A percentile compares a stretch with the other conserved stretches of the same genome.
phyloP scores from a whole-genome alignment of 805 yeast genomes.

The Sugiyamaella lignohabitans region DNA sequence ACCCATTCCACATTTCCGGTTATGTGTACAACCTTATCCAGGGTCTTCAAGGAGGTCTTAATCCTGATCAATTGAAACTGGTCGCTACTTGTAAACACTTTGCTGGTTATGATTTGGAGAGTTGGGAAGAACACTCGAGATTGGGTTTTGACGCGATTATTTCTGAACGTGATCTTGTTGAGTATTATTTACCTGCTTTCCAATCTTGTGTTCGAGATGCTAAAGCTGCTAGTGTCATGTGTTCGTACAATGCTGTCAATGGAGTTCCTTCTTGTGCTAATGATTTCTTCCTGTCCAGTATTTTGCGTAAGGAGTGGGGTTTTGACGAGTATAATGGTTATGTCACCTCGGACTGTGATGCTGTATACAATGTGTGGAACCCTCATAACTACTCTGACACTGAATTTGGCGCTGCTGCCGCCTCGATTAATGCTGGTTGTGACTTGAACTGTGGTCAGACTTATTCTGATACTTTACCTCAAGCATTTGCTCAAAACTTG shows the following conservation, averaged over 20 bases:
- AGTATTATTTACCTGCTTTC: slow-evolving; percentile 13
- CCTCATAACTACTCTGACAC: slow-evolving; percentile 10
- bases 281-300: slow-evolving; percentile 8
- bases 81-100: slow-evolving; percentile 15
- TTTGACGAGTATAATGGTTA: slow-evolving; percentile 6
- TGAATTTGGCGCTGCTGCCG: slow-evolving; percentile 10
- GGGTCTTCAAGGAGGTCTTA: slow-evolving; percentile 13
- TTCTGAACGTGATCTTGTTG: slow-evolving; percentile 11
- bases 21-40: slow-evolving; percentile 9
- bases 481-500: slow-evolving; percentile 7
- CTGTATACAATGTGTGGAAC: slow-evolving; percentile 10
- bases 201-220: slow-evolving; percentile 12
- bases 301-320: slow-evolving; percentile 10
- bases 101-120: slow-evolving; percentile 14
- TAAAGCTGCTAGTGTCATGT: slow-evolving; percentile 10
- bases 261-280: slow-evolving; percentile 16
- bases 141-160: slow-evolving; percentile 9
- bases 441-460: slow-evolving; percentile 11
- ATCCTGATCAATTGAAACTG: slow-evolving; percentile 4
- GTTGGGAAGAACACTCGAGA: slow-evolving; percentile 9
- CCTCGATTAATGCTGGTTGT: slow-evolving; percentile 12
- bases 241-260: slow-evolving; percentile 15
- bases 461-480: background rate
- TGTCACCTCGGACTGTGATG: slow-evolving; percentile 14
- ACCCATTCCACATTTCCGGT: slow-evolving; percentile 5